Evolutionary conservation across 352 stramenopile genomes (phyloP), one percentile per base, ranked within the genome.

Genomic region (Ophiocytium majus): DNA sequence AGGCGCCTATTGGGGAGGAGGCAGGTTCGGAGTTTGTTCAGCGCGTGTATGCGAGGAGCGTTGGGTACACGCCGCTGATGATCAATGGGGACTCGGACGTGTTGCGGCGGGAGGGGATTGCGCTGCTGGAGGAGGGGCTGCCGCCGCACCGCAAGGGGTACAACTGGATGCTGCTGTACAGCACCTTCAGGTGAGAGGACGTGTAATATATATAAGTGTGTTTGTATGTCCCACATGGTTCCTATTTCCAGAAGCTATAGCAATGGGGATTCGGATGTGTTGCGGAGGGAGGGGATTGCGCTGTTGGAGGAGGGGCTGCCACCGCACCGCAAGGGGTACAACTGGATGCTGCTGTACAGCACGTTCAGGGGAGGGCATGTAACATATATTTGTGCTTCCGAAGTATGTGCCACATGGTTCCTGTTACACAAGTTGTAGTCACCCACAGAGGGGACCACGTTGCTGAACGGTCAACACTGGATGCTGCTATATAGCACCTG

Each of bases 81-180:
- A 63, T 88, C 0, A 80, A 57, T 9, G 85, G 82, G 0, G 76
- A 84, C 33, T 87, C 81, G 50, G 82, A 80, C 0, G 87, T 88
- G 9, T 33, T 88, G 23, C 78, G 63, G 63, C 80, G 63, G 36
- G 23, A n/a, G 10, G 82, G 75, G 0, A 43, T 88, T 0, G 85
- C 71, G 28, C 81, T 79, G 35, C 75, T 88, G 81, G 85, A 88
- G 81, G 43, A 63, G 0, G 78, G 71, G 50, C 35, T 85, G 49
- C 81, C 85, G 31, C 66, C 83, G 49, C 64, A 87, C 82, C 49
- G 79, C 78, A 37, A 79, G 35, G 85, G 85, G n/a, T 88, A 88
- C 66, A 88, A 88, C 57, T 88, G 82, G 74, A 32, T 86, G 50
- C 80, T 88, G 10, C 35, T 88, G 32, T 88, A 79, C 85, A 88